Evolutionary conservation across 2,329 filamentous ascomycete genomes (phyloP).

Genomic region (Cladosporium oxysporum): DNA sequence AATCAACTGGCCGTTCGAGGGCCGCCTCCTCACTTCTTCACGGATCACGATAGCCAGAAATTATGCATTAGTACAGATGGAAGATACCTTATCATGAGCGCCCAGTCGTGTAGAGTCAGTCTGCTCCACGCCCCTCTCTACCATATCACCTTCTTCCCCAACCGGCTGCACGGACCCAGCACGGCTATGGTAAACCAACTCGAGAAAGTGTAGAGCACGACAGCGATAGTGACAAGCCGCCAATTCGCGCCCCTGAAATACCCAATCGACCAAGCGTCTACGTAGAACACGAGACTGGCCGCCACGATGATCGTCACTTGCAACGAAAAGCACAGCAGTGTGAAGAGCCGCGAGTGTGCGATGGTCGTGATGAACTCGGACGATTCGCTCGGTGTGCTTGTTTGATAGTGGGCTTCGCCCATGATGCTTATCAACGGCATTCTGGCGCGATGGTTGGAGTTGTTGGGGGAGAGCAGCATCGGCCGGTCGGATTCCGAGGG

Average conservation of each 20-base stretch:
- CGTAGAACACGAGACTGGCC: constrained; percentile 3
- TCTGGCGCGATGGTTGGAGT: not conserved
- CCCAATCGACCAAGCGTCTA: constrained; percentile 3
- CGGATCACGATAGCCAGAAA: not conserved
- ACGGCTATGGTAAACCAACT: not conserved
- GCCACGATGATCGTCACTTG: not conserved
- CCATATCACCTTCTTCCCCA: not conserved
- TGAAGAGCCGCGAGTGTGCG: not conserved
- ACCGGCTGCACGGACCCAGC: constrained; percentile 3
- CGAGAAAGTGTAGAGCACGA: not conserved
- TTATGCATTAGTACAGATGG: not conserved
- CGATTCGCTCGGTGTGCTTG: not conserved
- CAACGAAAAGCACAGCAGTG: not conserved
- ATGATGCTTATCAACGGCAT: not conserved
- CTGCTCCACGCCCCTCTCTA: not conserved
- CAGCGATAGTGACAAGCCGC: not conserved
- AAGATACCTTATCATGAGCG: too few species aligned
- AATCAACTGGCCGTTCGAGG: not conserved
- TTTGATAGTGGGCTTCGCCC: not conserved
- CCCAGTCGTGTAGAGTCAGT: not conserved
- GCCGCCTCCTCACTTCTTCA: not conserved
- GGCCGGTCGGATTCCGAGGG: not conserved
- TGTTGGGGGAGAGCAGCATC: not conserved
- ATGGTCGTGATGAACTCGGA: not conserved
- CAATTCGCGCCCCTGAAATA: not conserved